Evolutionary conservation across 345 rosid species (phyloP), one percentile per base, ranked within the genome.

Genomic region (Heritiera littoralis): DNA sequence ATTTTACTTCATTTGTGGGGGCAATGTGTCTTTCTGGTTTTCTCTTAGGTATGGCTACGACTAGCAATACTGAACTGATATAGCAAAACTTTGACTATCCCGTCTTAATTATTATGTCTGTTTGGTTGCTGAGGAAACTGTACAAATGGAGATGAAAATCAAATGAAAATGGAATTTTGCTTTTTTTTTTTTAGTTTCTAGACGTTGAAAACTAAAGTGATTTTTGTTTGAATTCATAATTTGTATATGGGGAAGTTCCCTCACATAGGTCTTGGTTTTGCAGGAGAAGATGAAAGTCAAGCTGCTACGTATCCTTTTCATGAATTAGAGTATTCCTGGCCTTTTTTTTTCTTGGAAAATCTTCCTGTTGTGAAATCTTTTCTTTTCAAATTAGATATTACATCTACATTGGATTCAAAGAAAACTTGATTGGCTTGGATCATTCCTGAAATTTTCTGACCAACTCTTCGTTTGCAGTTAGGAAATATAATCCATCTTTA

Each of bases 221-320:
- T 54, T 55, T 46, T 49, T 43, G n/a, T 72, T 11, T 72, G 30
- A 35, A 18, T 55, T 72, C 23, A 6, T 72, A 18, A 35, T 72
- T 54, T 72, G 23, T 55, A 18, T 38, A 4, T 10, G 32, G 64
- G 18, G 2, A 54, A 17, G 32, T 72, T 72, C 76, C 54, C 76
- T 54, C 28, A 72, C 15, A 32, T 18, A 18, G 45, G 49, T 72
- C 63, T 72, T 71, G 30, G 3, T 77, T 77, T 72, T 83, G 80
- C 84, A 85, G 89, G 82, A 58, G 63, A 80, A 70, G 76, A 81
- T 89, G 95, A 89, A 83, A 87, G 93, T 91, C 74, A 88, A 89
- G 84, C 75, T 89, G 67, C 81, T 91, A 86, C 89, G 90, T 91
- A 91, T 91, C 92, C 91, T 87, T 70, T 56, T 69, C 49, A n/a